Evolutionary conservation across 164 flowering plant genomes (phyloP).

Genomic region (Dillenia suffruticosa): DNA sequence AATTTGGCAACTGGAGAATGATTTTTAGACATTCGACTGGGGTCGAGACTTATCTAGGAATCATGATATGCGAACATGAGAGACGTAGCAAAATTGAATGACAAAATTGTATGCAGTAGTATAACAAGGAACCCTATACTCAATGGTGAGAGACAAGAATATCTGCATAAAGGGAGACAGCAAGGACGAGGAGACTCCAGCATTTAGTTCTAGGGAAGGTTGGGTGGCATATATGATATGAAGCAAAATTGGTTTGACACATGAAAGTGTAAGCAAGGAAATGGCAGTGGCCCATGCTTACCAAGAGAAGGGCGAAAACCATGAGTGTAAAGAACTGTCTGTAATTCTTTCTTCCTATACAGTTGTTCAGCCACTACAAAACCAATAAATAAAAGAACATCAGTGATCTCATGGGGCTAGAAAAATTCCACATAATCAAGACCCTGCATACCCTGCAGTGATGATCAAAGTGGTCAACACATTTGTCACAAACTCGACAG

Average conservation of each 20-base stretch:
- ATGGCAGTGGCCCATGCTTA: slow-evolving; percentile 36
- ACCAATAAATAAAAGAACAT: slow-evolving; percentile 14
- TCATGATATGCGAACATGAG: no score
- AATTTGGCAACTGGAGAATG: no score
- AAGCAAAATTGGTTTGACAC: neutral
- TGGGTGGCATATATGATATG: neutral
- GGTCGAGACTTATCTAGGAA: no score
- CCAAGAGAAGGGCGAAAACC: slow-evolving; percentile 89
- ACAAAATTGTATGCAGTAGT: no score
- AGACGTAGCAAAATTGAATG: no score
- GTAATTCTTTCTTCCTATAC: slow-evolving; percentile 90
- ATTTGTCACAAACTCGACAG: slow-evolving; percentile 98
- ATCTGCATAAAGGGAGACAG: no score
- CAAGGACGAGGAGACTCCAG: no score
- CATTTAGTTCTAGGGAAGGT: neutral
- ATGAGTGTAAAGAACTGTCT: slow-evolving; percentile 85
- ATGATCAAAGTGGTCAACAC: slow-evolving; percentile 95
- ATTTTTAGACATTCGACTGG: no score
- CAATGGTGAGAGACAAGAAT: no score
- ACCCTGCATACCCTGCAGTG: slow-evolving; percentile 84
- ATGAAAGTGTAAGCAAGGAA: slow-evolving; percentile 1
- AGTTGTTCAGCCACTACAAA: slow-evolving; percentile 97
- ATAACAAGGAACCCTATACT: no score
- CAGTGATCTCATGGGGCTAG: slow-evolving; percentile 2
- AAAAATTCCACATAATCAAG: slow-evolving; percentile 5